Evolutionary conservation across 139 green algal genomes (phyloP), one percentile per base, ranked within the genome.

Genomic region (Coelastrella sp.): DNA sequence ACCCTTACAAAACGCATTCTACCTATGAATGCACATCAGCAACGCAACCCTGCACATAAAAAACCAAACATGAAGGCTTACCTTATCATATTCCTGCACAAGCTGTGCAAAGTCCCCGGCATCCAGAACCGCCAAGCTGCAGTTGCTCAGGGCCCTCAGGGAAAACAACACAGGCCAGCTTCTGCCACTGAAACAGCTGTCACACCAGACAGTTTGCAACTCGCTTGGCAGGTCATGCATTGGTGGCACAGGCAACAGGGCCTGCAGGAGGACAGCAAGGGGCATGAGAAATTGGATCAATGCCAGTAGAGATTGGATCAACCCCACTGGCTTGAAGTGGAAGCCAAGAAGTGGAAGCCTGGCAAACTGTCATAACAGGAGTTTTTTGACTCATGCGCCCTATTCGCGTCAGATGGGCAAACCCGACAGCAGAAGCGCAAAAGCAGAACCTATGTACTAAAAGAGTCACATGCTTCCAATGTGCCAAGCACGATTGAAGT

Each of bases 71-170:
- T 0, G 10, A 7, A 3, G 19, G 13, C 84, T 89, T 56, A 89
- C 84, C 84, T 58, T 71, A 19, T 57, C 56, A 20, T 89, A 89
- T 23, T 89, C 84, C n/a, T 82, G 20, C 20, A 89, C 17, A 56
- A 89, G 84, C 47, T 81, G 17, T 5, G 5, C 71, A 82, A 82
- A 89, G 7, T 14, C 23, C 6, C 74, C 84, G 16, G 84, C 84
- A 54, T 81, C 54, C 84, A 89, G 54, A 56, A 89, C 84, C 71
- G 71, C 14, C 84, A 89, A 58, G 71, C 84, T 89, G 84, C 84
- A 89, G 71, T 80, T 81, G 56, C 68, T 82, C 19, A 89, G 84
- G 32, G 84, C 84, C 5, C 84, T 74, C 54, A 89, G 8, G 1
- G 16, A 32, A 59, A 73, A 89, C 68, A 89, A 71, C 32, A 56